Base-by-base conservation (phyloP, 163 green algal genomes). In the Prototheca wickerhamii region DNA sequence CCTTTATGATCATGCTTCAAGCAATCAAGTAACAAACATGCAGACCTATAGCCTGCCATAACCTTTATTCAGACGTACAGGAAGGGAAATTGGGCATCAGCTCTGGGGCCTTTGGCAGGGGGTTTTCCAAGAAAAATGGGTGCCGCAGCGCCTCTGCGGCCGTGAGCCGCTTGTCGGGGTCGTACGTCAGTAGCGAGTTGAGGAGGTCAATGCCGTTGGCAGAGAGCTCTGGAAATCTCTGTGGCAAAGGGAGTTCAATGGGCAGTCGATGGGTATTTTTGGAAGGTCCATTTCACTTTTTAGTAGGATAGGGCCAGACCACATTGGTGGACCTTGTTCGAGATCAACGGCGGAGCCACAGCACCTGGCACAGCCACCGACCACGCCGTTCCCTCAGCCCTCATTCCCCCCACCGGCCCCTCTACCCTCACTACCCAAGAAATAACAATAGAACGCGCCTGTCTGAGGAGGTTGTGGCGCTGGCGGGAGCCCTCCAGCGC, bases 391-490 rank as follows among this genome's bases (percentile, higher is more conserved):
- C 37, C 37, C 10, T 44, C 40, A 49, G 40, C 40, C 40, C 10
- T 15, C 10, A 49, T 49, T 34, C n/a, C 50, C 26, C 54, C 18
- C 7, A 35, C 63, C 20, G 49, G 52, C 58, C 61, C 46, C 59
- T 68, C 61, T 8, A 59, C 58, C 25, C 56, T 55, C 26, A 56
- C 49, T n/a, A n/a, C n/a, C n/a, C n/a, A n/a, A n/a, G n/a, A n/a
- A n/a, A 35, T 73, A 34, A 26, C 76, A 52, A 53, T 83, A 67
- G 58, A 75, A 75, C 42, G 17, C 49, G 79, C 73, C 67, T 76
- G 60, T 55, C 79, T 60, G 4, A 92, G 69, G 60, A 78, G 81
- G 75, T 84, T 88, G 78, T 88, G 90, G 4, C 83, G 83, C 73
- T 94, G 86, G 0, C 74, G 30, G 7, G 79, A 83, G 53, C 86